Percentiles rank a stretch among this genome's conserved stretches.
These are phyloP conservation scores for Coemansia sp. DNA, from an alignment of 192 early-diverging fungal genomes.

Conservation along the genomic window DNA sequence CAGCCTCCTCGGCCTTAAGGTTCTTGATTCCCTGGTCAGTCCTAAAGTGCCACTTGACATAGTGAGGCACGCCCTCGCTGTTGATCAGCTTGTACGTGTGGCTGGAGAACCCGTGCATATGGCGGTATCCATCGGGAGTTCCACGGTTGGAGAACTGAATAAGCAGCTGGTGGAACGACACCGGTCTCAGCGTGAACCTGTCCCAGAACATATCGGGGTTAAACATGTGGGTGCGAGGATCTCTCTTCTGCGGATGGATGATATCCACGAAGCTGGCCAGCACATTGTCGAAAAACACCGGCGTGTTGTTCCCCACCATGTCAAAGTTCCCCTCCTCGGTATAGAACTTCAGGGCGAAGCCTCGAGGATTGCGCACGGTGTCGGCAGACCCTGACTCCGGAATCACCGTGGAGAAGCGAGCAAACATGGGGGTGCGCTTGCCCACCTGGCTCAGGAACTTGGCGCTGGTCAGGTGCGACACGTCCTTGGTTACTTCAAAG, in stretches of 20 bases:
- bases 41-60: constrained; percentile 83
- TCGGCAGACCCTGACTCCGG: constrained; percentile 63
- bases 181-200: constrained; percentile 59
- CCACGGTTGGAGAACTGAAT: constrained; percentile 74
- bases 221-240: constrained; percentile 57
- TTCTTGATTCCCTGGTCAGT: constrained; percentile 63
- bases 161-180: constrained; percentile 57
- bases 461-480: constrained; percentile 66
- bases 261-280: constrained; percentile 61
- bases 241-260: constrained; percentile 68
- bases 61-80: constrained; percentile 58
- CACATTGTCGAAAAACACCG: constrained; percentile 74
- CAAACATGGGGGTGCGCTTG: constrained; percentile 67
- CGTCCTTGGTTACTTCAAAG: constrained; percentile 71
- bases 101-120: constrained; percentile 42
- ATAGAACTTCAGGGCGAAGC: constrained; percentile 72
- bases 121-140: constrained; percentile 61
- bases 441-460: constrained; percentile 60
- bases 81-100: constrained; percentile 58
- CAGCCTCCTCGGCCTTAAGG: constrained; percentile 56
- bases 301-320: constrained; percentile 80
- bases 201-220: constrained; percentile 59
- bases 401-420: constrained; percentile 65
- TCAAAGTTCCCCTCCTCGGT: constrained; percentile 78
- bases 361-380: constrained; percentile 68